These are phyloP conservation scores for Moricandia arvensis DNA, from an alignment of 345 rosid species.

Conservation along the genomic window DNA sequence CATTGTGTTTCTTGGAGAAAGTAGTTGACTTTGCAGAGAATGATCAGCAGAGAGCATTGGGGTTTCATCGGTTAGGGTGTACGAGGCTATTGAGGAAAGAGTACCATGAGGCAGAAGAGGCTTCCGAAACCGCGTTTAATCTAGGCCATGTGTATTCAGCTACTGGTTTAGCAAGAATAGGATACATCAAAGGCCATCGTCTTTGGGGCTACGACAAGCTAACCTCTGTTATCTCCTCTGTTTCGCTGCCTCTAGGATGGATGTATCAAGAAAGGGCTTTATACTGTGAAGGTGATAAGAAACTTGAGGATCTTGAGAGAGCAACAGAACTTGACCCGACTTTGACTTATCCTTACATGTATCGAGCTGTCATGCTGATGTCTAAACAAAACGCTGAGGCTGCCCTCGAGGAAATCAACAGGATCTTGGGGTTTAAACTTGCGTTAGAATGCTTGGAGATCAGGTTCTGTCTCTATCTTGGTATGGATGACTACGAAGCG, in stretches of 20 bases:
- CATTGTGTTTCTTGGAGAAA: conserved; percentile 61
- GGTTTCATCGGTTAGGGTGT: conserved; percentile 93
- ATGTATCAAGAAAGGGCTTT: conserved; percentile 95
- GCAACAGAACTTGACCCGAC: conserved; percentile 90
- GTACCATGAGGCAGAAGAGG: conserved; percentile 68
- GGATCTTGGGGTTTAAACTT: conserved; percentile 84
- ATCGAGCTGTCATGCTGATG: no score
- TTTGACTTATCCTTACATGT: conserved; percentile 39
- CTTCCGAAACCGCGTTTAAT: conserved; percentile 61
- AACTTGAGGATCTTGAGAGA: conserved; percentile 76
- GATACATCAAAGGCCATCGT: conserved; percentile 57
- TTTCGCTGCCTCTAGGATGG: conserved; percentile 75
- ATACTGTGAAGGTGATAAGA: conserved; percentile 74
- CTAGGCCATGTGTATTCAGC: conserved; percentile 77
- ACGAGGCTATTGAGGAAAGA: conserved; percentile 42
- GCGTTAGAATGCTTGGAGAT: conserved; percentile 91
- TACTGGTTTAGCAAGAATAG: conserved; percentile 81
- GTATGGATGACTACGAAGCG: conserved; percentile 74
- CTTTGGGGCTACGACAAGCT: conserved; percentile 74
- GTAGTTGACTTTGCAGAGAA: conserved; percentile 70
- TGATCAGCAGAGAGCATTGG: conserved; percentile 65
- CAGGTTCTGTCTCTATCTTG: conserved; percentile 84
- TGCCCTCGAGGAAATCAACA: conserved; percentile 42
- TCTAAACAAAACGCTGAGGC: no score
- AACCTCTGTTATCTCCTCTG: conserved; percentile 69